Base-by-base conservation (phyloP, 2,329 filamentous ascomycete species). In the Fusarium sp. region DNA sequence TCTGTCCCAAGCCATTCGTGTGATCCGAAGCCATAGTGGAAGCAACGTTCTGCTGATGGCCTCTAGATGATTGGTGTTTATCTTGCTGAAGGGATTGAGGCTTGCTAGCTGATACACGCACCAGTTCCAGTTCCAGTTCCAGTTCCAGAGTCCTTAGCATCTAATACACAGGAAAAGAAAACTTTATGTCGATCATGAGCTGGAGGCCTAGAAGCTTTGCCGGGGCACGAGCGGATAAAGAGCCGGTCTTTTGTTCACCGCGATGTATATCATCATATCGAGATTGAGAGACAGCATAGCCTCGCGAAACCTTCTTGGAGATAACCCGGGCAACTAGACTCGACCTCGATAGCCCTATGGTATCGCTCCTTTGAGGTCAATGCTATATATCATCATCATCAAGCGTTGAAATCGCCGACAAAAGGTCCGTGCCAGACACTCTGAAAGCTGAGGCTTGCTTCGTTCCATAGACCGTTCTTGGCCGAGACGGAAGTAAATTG, bases 281-380 rank as follows among this genome's bases (percentile, higher is more conserved):
- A 54, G 37, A 55, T 60, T 49, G 39, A 35, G 57, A 42, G 35
- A 39, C 37, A 65, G 46, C 33, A 35, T 39, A 27, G 41, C 54
- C 52, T 73, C 60, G 54, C 46, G n/a, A 56, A 60, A 46, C 33
- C 29, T 60, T 39, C 23, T 45, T 51, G 23, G 63, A 65, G 48
- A 62, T 70, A 41, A 19, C 45, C 35, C 23, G 37, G 31, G 31
- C 31, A 51, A 33, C 48, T 51, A 35, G 31, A 33, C 31, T 51
- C 44, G 15, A 54, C 31, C 37, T 67, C 52, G 63, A 73, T 51
- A 71, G 70, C 70, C 70, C 73, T 66, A 61, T 52, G 25, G 45
- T 67, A 44, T 46, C 37, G 25, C 29, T 31, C 25, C 38, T 49
- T 49, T 48, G 48, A 66, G 38, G 57, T 57, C 38, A 60, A 55